Conservation (phyloP, 2,329 filamentous ascomycete species). For the Leptosphaerulina australis region DNA sequence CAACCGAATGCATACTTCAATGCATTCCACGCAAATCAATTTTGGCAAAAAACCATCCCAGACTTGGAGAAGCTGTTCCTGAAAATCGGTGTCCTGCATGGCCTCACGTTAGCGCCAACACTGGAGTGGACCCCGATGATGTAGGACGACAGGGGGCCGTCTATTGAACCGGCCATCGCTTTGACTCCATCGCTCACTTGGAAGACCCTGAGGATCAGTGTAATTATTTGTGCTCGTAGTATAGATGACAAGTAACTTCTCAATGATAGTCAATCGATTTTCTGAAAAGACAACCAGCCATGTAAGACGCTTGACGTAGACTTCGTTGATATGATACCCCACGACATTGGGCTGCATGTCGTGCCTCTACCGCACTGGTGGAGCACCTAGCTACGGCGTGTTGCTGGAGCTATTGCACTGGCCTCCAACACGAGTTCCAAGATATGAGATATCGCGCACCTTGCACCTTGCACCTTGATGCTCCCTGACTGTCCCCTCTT, state of each 20-base stretch:
- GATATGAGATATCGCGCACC: slow-evolving; percentile 8
- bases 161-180: slow-evolving; percentile 2
- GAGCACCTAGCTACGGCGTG: slow-evolving; percentile 10
- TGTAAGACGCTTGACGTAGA: slow-evolving; percentile 12
- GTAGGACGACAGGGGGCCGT: slow-evolving; percentile 5
- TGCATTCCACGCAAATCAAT: too few relatives aligned
- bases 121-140: slow-evolving; percentile 14
- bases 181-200: not conserved
- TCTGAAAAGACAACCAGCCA: too few relatives aligned
- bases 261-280: not conserved
- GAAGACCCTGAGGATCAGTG: slow-evolving; percentile 11
- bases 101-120: slow-evolving; percentile 1
- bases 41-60: not conserved
- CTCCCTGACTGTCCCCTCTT: slow-evolving; percentile 5
- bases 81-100: slow-evolving; percentile 13
- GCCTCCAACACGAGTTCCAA: slow-evolving; percentile 17
- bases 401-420: slow-evolving; percentile 13
- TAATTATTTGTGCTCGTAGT: not conserved
- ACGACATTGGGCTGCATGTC: slow-evolving; percentile 7
- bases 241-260: not conserved
- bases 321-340: slow-evolving; percentile 10
- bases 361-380: slow-evolving; percentile 9
- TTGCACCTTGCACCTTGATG: not conserved
- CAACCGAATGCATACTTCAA: too few relatives aligned
- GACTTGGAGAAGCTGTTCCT: slow-evolving; percentile 12